Evolutionary conservation across 208 protist genomes (phyloP).

Genomic region (Acanthamoeba sp.): DNA sequence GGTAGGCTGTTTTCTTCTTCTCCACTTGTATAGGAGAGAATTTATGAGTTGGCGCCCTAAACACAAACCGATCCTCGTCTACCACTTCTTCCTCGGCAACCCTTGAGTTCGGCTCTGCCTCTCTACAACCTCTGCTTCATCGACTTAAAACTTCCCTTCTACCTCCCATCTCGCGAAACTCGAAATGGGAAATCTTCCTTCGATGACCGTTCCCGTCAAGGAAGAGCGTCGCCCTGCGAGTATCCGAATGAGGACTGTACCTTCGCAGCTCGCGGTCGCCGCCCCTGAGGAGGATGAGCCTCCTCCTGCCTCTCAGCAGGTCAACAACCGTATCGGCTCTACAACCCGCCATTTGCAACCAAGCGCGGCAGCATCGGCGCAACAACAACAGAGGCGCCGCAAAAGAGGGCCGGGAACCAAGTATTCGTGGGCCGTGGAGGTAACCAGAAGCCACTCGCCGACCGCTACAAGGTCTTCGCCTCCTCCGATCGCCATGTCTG

Average conservation of each 20-base stretch:
- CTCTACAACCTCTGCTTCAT: neutral
- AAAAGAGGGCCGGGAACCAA: slow-evolving; percentile 2
- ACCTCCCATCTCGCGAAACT: neutral
- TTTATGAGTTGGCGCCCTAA: slow-evolving; percentile 63
- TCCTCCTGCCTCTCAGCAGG: neutral
- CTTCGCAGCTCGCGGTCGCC: neutral
- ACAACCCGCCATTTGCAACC: neutral
- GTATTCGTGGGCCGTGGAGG: slow-evolving; percentile 46
- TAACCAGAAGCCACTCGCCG: neutral
- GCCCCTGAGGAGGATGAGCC: slow-evolving; percentile 14
- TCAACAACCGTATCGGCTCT: no score
- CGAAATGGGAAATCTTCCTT: slow-evolving; percentile 32
- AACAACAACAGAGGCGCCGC: neutral
- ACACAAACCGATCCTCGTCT: slow-evolving; percentile 35
- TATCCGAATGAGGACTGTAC: neutral
- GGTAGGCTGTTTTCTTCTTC: slow-evolving; percentile 21
- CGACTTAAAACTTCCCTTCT: neutral
- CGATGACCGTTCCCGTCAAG: slow-evolving; percentile 25
- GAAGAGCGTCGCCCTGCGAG: neutral
- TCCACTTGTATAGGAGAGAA: neutral
- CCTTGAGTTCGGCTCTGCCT: neutral
- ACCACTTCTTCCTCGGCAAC: slow-evolving; percentile 64
- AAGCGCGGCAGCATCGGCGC: neutral
- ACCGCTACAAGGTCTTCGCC: neutral
- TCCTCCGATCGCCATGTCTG: neutral